phyloP scores from a whole-genome alignment of 2,329 filamentous ascomycete genomes.

The Alternaria novae-zelandiae region DNA sequence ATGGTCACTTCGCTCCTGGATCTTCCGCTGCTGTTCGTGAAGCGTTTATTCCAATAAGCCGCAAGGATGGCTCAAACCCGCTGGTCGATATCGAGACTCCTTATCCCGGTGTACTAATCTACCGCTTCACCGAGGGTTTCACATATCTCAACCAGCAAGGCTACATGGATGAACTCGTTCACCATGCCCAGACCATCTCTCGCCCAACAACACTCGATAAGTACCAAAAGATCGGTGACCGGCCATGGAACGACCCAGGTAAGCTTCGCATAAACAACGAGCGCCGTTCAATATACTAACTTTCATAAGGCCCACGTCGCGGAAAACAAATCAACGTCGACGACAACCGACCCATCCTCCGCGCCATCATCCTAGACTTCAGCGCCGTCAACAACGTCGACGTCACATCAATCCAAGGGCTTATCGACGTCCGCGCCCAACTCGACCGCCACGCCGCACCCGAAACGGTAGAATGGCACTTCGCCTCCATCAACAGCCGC shows the following conservation, averaged over 20 bases:
- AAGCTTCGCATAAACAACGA: neutral
- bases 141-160: slow-evolving; percentile 94
- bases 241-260: slow-evolving; percentile 94
- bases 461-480: slow-evolving; percentile 89
- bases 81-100: slow-evolving; percentile 78
- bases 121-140: slow-evolving; percentile 93
- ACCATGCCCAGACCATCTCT: slow-evolving; percentile 63
- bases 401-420: slow-evolving; percentile 86
- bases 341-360: slow-evolving; percentile 70
- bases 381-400: slow-evolving; percentile 93
- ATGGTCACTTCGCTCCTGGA: slow-evolving; percentile 16
- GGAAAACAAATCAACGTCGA: slow-evolving; percentile 56
- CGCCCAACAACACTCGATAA: slow-evolving; percentile 75
- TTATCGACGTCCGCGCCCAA: slow-evolving; percentile 95
- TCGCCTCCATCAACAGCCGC: slow-evolving; percentile 89
- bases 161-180: slow-evolving; percentile 74
- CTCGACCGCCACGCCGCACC: slow-evolving; percentile 84
- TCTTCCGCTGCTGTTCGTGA: slow-evolving; percentile 28
- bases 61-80: slow-evolving; percentile 90
- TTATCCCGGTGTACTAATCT: slow-evolving; percentile 93
- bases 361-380: slow-evolving; percentile 93
- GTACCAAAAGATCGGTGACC: slow-evolving; percentile 65
- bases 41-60: slow-evolving; percentile 72
- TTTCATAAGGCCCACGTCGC: slow-evolving; percentile 58
- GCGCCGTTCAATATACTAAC: neutral